A percentile compares a stretch with the other conserved stretches of the same genome.
Conservation (phyloP, 176 grass and related monocot genomes). For the Oryza meridionalis region DNA sequence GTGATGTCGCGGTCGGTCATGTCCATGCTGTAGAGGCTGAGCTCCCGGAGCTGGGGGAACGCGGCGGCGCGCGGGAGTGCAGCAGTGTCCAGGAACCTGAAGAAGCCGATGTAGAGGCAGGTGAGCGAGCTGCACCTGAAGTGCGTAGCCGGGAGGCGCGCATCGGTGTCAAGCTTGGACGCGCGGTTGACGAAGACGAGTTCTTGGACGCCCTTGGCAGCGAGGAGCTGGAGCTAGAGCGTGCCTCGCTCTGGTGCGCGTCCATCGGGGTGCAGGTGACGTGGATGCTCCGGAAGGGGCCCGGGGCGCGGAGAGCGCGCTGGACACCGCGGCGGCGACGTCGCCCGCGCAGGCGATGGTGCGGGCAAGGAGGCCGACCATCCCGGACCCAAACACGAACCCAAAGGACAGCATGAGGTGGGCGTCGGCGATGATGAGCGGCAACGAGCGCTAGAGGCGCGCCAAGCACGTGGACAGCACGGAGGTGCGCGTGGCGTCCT, state of each 20-base stretch:
- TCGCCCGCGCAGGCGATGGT: neutral
- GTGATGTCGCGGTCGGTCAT: neutral
- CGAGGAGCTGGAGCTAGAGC: too few species aligned
- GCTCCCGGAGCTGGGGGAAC: neutral
- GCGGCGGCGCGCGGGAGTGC: neutral
- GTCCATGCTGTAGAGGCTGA: neutral
- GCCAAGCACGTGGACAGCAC: constrained; percentile 12
- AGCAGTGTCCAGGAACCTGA: neutral
- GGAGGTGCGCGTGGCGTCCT: constrained; percentile 22
- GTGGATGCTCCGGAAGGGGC: neutral
- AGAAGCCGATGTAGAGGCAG: neutral
- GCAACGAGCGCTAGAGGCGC: neutral
- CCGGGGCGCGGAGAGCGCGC: neutral
- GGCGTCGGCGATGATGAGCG: neutral
- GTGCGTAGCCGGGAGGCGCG: too few species aligned
- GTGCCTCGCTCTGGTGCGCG: too few species aligned
- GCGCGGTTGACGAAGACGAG: too few species aligned
- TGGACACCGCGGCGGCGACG: neutral
- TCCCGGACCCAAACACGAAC: neutral
- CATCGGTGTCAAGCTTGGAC: too few species aligned
- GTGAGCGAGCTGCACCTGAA: neutral
- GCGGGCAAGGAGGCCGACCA: neutral
- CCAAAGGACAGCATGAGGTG: neutral
- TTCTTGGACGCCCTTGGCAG: too few species aligned
- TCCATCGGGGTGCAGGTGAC: neutral